Evolutionary conservation across 2,329 filamentous ascomycete species (phyloP).

Genomic region (Nakataea oryzae): DNA sequence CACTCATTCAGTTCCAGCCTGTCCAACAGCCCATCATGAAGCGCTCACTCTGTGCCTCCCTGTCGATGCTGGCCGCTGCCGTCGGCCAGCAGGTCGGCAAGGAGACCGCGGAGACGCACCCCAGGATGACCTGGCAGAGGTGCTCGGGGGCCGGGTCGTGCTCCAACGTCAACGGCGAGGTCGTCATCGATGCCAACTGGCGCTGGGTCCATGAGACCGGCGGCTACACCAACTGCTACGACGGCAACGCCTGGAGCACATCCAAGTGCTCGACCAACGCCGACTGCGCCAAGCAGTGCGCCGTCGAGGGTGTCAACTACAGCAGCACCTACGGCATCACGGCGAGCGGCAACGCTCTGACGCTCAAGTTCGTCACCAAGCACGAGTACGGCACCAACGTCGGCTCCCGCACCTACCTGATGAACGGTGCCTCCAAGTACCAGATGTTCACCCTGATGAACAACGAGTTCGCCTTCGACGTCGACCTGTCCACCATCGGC

Average conservation of each 20-base stretch:
- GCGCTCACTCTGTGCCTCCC: slow-evolving; percentile 17
- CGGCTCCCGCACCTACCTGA: slow-evolving; percentile 40
- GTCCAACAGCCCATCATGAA: neutral
- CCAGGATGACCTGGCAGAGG: slow-evolving; percentile 38
- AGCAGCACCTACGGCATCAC: slow-evolving; percentile 30
- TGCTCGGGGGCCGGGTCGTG: slow-evolving; percentile 37
- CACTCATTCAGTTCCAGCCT: neutral
- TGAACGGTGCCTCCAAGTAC: slow-evolving; percentile 41
- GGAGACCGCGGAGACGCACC: slow-evolving; percentile 34
- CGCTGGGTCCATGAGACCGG: slow-evolving; percentile 40
- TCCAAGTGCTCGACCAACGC: slow-evolving; percentile 19
- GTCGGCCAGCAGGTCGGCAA: slow-evolving; percentile 37
- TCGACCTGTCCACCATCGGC: slow-evolving; percentile 42
- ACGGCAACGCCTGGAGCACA: slow-evolving; percentile 30
- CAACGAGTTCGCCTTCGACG: slow-evolving; percentile 56
- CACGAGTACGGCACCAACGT: slow-evolving; percentile 23
- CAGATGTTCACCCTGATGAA: slow-evolving; percentile 47
- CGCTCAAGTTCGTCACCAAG: slow-evolving; percentile 37
- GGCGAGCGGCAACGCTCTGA: slow-evolving; percentile 29
- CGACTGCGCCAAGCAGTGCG: slow-evolving; percentile 20
- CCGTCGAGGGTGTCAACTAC: slow-evolving; percentile 29
- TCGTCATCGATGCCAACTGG: slow-evolving; percentile 48
- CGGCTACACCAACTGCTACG: slow-evolving; percentile 39
- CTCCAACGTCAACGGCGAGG: slow-evolving; percentile 32
- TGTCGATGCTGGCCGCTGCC: slow-evolving; percentile 30